phyloP scores from a whole-genome alignment of 2,329 filamentous ascomycete species.

The Diaporthe capsici region DNA sequence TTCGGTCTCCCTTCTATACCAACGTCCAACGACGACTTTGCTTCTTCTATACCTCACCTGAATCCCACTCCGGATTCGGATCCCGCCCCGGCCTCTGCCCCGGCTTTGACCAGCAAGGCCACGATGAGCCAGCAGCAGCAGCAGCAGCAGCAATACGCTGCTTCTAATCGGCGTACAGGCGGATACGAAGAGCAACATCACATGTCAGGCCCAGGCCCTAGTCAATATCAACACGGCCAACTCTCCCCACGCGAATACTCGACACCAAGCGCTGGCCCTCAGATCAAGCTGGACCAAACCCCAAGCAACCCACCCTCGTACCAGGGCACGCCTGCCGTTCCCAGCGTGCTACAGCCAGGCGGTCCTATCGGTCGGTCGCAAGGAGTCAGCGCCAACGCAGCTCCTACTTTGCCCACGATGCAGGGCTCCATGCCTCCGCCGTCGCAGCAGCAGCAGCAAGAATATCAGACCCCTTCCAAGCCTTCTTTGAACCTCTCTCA shows the following conservation, averaged over 20 bases:
- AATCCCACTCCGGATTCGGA: constrained; percentile 19
- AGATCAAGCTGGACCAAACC: constrained; percentile 66
- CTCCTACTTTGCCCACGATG: constrained; percentile 63
- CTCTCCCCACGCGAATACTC: constrained; percentile 64
- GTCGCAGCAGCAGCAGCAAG: constrained; percentile 53
- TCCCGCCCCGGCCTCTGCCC: constrained; percentile 4
- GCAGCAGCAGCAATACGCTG: constrained; percentile 50
- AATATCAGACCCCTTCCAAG: constrained; percentile 76
- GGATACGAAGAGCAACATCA: constrained; percentile 65
- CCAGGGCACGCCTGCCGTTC: constrained; percentile 61
- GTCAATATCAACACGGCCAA: constrained; percentile 58
- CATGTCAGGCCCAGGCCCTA: constrained; percentile 60
- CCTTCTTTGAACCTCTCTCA: constrained; percentile 77
- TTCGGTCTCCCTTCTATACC: constrained; percentile 41
- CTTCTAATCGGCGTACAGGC: constrained; percentile 55
- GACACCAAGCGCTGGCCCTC: constrained; percentile 55
- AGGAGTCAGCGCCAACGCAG: constrained; percentile 59
- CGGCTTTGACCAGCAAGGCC: constrained; percentile 14
- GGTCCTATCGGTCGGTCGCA: constrained; percentile 49
- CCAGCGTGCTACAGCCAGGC: constrained; percentile 72
- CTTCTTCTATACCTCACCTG: constrained; percentile 40
- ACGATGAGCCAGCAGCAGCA: constrained; percentile 56
- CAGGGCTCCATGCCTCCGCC: constrained; percentile 54
- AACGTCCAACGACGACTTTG: constrained; percentile 42
- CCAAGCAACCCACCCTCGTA: constrained; percentile 57